Percentiles rank a stretch among this genome's conserved stretches.
Conservation (phyloP, 345 rosid genomes). For the Laguncularia racemosa region DNA sequence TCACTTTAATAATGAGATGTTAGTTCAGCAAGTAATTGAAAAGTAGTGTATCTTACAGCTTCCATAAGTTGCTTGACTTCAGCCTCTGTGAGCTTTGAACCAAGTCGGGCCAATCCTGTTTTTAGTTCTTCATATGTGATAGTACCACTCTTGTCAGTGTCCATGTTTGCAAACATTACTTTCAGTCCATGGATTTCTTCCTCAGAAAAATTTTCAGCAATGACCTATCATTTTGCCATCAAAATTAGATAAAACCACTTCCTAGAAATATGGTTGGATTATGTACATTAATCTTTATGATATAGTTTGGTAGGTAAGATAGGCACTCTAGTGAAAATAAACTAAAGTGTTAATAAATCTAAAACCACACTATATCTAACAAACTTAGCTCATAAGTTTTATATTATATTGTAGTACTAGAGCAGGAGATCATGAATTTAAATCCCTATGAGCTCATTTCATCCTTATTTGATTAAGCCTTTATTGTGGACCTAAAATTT, state of each 20-base stretch:
- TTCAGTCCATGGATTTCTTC: conserved; percentile 83
- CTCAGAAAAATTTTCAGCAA: conserved; percentile 66
- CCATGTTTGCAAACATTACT: conserved; percentile 67
- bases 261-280: no score
- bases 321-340: no score
- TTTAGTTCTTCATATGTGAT: conserved; percentile 81
- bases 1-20: background rate
- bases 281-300: no score
- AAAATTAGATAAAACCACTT: background rate
- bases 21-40: no score
- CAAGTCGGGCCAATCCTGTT: conserved; percentile 65
- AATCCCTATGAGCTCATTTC: no score
- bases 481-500: no score
- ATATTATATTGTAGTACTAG: background rate
- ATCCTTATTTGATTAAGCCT: no score
- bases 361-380: no score
- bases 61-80: conserved; percentile 90
- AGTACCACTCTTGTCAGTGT: conserved; percentile 76
- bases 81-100: conserved; percentile 67
- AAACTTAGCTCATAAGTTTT: no score
- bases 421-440: no score
- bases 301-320: no score
- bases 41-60: conserved; percentile 45
- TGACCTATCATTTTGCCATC: conserved; percentile 38
- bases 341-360: no score